A percentile compares a stretch with the other conserved stretches of the same genome.
phyloP scores from a whole-genome alignment of 805 yeast species.

The Candida manassasensis region DNA sequence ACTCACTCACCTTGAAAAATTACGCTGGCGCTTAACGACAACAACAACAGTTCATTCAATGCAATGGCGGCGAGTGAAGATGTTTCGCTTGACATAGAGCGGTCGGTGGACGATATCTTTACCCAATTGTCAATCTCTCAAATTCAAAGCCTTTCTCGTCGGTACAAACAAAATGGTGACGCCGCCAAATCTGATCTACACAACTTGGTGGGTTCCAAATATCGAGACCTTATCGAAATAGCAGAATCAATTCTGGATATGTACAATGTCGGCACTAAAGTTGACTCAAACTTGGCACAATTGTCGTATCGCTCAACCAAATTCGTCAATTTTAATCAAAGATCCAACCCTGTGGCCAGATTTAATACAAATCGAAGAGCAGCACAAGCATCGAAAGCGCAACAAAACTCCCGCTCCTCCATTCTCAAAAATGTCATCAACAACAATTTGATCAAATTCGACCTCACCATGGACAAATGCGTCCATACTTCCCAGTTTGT shows the following conservation, averaged over 20 bases:
- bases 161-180: slow-evolving; percentile 23
- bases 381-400: slow-evolving; percentile 15
- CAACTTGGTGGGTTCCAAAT: slow-evolving; percentile 34
- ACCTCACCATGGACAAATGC: slow-evolving; percentile 18
- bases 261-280: slow-evolving; percentile 17
- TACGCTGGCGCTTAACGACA: too few species aligned
- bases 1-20: too few species aligned
- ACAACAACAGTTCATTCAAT: neutral
- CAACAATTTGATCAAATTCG: slow-evolving; percentile 25
- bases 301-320: slow-evolving; percentile 27
- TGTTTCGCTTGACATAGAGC: slow-evolving; percentile 1
- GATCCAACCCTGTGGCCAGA: slow-evolving; percentile 12
- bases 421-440: slow-evolving; percentile 27
- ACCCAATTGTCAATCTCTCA: slow-evolving; percentile 26
- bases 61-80: neutral
- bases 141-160: slow-evolving; percentile 25
- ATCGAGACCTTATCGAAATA: slow-evolving; percentile 39
- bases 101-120: slow-evolving; percentile 33
- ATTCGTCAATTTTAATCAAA: slow-evolving; percentile 22
- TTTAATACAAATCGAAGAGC: slow-evolving; percentile 18
- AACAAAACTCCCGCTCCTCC: slow-evolving; percentile 16
- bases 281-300: slow-evolving; percentile 23
- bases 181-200: slow-evolving; percentile 32
- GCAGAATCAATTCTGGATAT: slow-evolving; percentile 39
- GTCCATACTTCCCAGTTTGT: slow-evolving; percentile 23